Base-by-base conservation (phyloP, 192 early-diverging fungal species). In the Fimicolochytrium jonesii region DNA sequence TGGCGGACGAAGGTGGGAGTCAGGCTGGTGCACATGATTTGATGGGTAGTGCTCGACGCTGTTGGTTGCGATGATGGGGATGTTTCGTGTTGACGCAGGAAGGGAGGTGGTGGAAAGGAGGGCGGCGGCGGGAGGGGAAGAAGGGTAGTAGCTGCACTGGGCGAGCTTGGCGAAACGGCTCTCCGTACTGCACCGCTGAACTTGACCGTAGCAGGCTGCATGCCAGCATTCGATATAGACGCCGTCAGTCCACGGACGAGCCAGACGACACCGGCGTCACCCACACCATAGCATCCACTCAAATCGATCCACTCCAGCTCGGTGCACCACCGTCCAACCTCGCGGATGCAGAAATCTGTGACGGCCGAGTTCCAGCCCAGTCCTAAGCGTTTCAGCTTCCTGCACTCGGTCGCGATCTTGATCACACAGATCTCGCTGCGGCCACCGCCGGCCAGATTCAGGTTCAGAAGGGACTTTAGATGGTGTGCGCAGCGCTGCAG, bases 321-420 rank as follows among this genome's bases (percentile, higher is more conserved):
- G 31, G 46, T 64, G 62, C 82, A 84, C 53, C 66, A 67, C 61
- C 75, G 75, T 23, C 70, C 82, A 22, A 81, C 61, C 68, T 84
- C 79, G 58, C 73, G 48, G 35, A 84, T 64, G 6, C 79, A 76
- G 67, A 84, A 81, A 44, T 81, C 74, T 0, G 71, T 75, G 50
- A 84, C 69, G 32, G 73, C 69, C 11, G 64, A 55, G n/a, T 78
- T 84, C 82, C 82, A 84, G n/a, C 73, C 76, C 23, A 84, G 41
- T 18, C 77, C 77, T 4, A 84, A 53, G 2, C 79, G 69, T 6
- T 63, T 71, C 52, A 84, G 61, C 6, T 62, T 62, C 17, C 30
- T 44, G 69, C 73, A 72, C 59, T 77, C 74, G 61, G 72, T 69
- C 3, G 75, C 65, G 10, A 81, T 49, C 68, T 81, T 84, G 70